Base-by-base conservation (phyloP, 1,284 basidiomycete genomes). In the Singerocomus inundabilis region DNA sequence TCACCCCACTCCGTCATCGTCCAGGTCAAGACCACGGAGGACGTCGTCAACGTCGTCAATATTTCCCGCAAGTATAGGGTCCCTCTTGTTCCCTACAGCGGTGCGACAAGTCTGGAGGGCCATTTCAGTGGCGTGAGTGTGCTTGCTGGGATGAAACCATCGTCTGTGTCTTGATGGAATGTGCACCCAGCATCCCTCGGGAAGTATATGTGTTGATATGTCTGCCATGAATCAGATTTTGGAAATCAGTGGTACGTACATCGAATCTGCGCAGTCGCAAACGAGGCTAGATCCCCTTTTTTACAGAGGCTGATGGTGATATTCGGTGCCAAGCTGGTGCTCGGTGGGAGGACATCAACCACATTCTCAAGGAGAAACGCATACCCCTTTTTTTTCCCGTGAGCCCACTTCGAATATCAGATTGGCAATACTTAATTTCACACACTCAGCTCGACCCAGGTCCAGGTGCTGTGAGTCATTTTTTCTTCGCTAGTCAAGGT, bases 321-420 rank as follows among this genome's bases (percentile, higher is more conserved):
- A 74, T 91, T 34, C 75, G 82, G 10, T 89, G 87, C 51, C 91
- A 93, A 69, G 74, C 92, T 33, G 94, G 93, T 6, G 79, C 87
- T 29, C 79, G 83, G 32, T 98, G 93, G 91, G 91, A 95, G 64
- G 88, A 90, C 48, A 81, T 98, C 49, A 98, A 98, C 62, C 73
- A 75, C 18, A 74, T 80, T 9, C 76, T 97, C 18, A 82, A 80
- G 54, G 80, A 84, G 24, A 77, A 83, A 59, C 85, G 77, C 2
- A 82, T 85, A 47, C 79, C 83, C 1, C 65, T 87, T 8, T 88
- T 87, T 66, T 88, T 88, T 58, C 85, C 85, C 12, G 85, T 85
- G 61, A 60, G 77, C 30, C 26, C n/a, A 16, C 29, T 29, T 24
- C 13, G 1, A 16, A 31, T 18, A 6, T 44, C 29, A 5, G 3